These are phyloP conservation scores for Crucihimalaya himalaica DNA, from an alignment of 345 rosid species.

Conservation along the genomic window DNA sequence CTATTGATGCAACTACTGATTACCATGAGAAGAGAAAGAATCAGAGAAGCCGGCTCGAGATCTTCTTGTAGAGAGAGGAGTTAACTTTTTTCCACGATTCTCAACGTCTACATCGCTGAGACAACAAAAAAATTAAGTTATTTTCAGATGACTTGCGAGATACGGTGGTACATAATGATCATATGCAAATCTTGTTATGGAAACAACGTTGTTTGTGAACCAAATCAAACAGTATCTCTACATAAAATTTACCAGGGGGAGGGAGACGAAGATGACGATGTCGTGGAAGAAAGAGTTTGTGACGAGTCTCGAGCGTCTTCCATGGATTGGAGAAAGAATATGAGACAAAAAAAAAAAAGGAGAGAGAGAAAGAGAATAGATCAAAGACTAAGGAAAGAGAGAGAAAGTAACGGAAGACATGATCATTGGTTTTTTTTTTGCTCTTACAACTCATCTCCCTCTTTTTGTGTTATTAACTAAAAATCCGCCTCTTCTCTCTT, in stretches of 20 bases:
- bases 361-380: slow-evolving; percentile 16
- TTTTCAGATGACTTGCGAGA: slow-evolving; percentile 4
- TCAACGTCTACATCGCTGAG: slow-evolving; percentile 42
- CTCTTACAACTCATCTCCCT: slow-evolving; percentile 32
- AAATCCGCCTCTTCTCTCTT: slow-evolving; percentile 25
- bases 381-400: slow-evolving; percentile 26
- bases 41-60: slow-evolving; percentile 53
- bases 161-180: slow-evolving; percentile 16
- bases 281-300: slow-evolving; percentile 35
- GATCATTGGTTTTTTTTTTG: slow-evolving; percentile 21
- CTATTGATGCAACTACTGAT: background rate
- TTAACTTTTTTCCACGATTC: slow-evolving; percentile 32
- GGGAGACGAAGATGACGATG: slow-evolving; percentile 36
- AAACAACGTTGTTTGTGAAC: background rate
- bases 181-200: background rate
- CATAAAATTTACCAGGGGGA: slow-evolving; percentile 33
- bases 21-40: slow-evolving; percentile 55
- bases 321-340: slow-evolving; percentile 33
- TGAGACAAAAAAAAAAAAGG: slow-evolving; percentile 14
- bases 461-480: slow-evolving; percentile 28
- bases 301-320: slow-evolving; percentile 40
- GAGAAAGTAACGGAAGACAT: slow-evolving; percentile 29
- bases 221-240: background rate
- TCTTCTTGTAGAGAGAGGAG: slow-evolving; percentile 40
- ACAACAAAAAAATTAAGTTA: background rate